These are phyloP conservation scores for Lasiodiplodia gonubiensis DNA, from an alignment of 2,329 filamentous ascomycete species.

Conservation along the genomic window DNA sequence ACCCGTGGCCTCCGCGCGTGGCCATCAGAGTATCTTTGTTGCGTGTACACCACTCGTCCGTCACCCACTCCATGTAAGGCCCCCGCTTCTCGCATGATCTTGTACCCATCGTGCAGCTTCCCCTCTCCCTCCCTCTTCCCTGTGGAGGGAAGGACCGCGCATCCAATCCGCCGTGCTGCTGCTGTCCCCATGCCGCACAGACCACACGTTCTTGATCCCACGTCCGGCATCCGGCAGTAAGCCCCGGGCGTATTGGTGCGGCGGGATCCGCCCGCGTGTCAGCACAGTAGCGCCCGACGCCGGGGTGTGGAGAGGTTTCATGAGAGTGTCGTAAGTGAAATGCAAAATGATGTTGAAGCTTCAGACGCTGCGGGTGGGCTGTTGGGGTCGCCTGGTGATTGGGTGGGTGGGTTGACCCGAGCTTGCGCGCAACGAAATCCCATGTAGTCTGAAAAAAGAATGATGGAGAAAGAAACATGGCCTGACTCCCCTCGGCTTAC, in stretches of 20 bases:
- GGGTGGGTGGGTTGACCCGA: neutral
- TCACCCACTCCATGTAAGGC: neutral
- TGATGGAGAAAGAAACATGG: neutral
- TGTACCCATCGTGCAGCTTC: neutral
- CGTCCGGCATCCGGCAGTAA: neutral
- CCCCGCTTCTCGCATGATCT: neutral
- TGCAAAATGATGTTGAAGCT: neutral
- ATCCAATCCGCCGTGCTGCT: neutral
- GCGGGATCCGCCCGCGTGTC: neutral
- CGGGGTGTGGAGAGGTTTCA: neutral
- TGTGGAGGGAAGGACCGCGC: neutral
- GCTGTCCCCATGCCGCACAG: neutral
- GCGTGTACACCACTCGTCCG: neutral
- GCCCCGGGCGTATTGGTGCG: neutral
- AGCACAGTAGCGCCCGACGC: neutral
- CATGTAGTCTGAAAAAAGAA: neutral
- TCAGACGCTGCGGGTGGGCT: neutral
- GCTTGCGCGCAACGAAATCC: neutral
- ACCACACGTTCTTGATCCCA: conserved; percentile 1
- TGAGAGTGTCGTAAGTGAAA: neutral
- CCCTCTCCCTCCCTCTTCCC: neutral
- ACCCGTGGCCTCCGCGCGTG: neutral
- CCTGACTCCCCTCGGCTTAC: neutral
- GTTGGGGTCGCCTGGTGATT: neutral
- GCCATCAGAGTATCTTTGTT: neutral